A percentile compares a stretch with the other conserved stretches of the same genome.
These are phyloP conservation scores for Scheffersomyces stambukii DNA, from an alignment of 1,139 yeast genomes.

Conservation along the genomic window DNA sequence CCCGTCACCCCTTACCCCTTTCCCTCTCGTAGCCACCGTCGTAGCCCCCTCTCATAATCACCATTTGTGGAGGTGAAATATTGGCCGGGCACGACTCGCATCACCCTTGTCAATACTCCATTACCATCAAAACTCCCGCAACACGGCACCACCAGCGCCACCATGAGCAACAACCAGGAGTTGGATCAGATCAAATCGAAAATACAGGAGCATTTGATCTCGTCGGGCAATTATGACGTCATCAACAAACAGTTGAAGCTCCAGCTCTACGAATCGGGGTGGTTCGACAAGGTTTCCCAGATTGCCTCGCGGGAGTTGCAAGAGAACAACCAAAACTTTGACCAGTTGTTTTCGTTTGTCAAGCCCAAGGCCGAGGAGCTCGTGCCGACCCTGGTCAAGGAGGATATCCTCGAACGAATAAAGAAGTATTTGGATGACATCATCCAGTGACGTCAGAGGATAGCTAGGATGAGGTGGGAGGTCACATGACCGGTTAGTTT, in stretches of 20 bases:
- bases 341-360: conserved; percentile 46
- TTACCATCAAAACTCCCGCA: not conserved
- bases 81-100: too few species aligned
- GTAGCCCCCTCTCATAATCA: too few species aligned
- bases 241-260: conserved; percentile 60
- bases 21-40: too few species aligned
- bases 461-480: too few species aligned
- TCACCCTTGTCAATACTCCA: not conserved
- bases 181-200: conserved; percentile 54
- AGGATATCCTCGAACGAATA: conserved; percentile 56
- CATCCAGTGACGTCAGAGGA: conserved; percentile 20
- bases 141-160: not conserved
- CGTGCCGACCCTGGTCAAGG: conserved; percentile 65
- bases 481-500: too few species aligned
- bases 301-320: conserved; percentile 43
- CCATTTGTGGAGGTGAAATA: too few species aligned
- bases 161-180: conserved; percentile 33
- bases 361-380: conserved; percentile 65
- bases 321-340: conserved; percentile 43
- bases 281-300: conserved; percentile 74
- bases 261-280: conserved; percentile 71
- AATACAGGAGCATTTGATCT: conserved; percentile 66
- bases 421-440: conserved; percentile 58
- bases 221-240: conserved; percentile 76
- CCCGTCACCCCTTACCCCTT: too few species aligned